A percentile compares a stretch with the other conserved stretches of the same genome.
phyloP scores from a whole-genome alignment of 805 yeast genomes.

The Lipomyces mesembrius region DNA sequence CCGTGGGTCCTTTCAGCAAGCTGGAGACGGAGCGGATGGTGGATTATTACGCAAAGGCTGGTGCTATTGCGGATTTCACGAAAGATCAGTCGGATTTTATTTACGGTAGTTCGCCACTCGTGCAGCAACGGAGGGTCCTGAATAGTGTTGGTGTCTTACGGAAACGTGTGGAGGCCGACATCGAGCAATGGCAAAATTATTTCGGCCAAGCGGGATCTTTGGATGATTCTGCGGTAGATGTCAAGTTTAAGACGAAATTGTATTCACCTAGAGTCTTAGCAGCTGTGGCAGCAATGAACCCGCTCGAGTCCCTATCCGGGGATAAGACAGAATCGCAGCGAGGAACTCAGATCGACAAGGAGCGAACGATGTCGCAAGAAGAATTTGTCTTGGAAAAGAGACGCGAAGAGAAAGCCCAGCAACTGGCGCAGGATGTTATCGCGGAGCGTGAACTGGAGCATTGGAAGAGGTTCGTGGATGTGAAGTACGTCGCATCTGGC shows the following conservation, averaged over 20 bases:
- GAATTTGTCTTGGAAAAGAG: not conserved
- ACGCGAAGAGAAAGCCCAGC: not conserved
- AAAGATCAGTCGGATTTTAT: constrained; percentile 11
- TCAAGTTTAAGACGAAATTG: not conserved
- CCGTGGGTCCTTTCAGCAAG: constrained; percentile 18
- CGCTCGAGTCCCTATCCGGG: not conserved
- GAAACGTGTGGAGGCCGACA: not conserved
- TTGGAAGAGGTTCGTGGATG: constrained; percentile 29
- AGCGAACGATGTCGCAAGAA: not conserved
- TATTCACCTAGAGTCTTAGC: not conserved
- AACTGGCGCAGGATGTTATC: not conserved
- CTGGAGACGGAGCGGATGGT: constrained; percentile 28
- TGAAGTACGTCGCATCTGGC: constrained; percentile 18
- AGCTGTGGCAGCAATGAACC: not conserved
- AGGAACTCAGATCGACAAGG: not conserved
- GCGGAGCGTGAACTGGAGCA: constrained; percentile 22
- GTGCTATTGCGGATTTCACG: constrained; percentile 13
- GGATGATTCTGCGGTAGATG: not conserved
- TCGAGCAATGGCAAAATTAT: not conserved
- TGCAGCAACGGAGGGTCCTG: constrained; percentile 1
- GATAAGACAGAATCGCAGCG: not conserved
- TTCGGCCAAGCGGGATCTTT: constrained; percentile 1
- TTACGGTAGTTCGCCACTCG: not conserved
- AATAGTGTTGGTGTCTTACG: not conserved
- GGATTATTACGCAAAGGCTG: constrained; percentile 24